Evolutionary conservation across 139 green algal species (phyloP).

Genomic region (Volvox africanus): DNA sequence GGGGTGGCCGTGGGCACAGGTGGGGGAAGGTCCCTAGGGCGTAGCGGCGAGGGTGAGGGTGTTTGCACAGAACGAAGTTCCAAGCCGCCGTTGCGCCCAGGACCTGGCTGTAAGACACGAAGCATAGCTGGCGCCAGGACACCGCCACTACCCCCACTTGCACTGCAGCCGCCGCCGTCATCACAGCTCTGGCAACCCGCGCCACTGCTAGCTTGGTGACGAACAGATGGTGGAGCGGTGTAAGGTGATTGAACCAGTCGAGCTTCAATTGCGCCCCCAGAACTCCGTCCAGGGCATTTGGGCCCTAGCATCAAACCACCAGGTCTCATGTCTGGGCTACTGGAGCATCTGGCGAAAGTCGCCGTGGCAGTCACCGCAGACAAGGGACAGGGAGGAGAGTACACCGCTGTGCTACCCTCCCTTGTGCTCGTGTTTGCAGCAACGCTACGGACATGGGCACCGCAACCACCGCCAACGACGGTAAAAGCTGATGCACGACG

Average conservation of each 20-base stretch:
- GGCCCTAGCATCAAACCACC: not conserved
- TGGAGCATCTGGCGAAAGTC: not conserved
- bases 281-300: too few species aligned
- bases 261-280: too few species aligned
- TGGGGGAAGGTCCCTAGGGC: not conserved
- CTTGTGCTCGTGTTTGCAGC: not conserved
- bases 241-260: too few species aligned
- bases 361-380: not conserved
- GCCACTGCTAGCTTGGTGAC: too few species aligned
- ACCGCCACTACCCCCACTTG: too few species aligned
- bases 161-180: not conserved
- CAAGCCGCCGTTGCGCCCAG: not conserved
- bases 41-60: not conserved
- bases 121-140: not conserved
- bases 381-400: not conserved
- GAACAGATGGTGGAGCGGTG: too few species aligned
- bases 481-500: constrained; percentile 11
- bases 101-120: not conserved
- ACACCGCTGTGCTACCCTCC: not conserved
- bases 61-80: not conserved
- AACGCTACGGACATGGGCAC: not conserved
- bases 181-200: not conserved
- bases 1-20: not conserved
- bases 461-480: not conserved
- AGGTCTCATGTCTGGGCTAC: constrained; percentile 13